These are phyloP conservation scores for Corrigiola litoralis DNA, from an alignment of 179 eudicot genomes.

Conservation along the genomic window DNA sequence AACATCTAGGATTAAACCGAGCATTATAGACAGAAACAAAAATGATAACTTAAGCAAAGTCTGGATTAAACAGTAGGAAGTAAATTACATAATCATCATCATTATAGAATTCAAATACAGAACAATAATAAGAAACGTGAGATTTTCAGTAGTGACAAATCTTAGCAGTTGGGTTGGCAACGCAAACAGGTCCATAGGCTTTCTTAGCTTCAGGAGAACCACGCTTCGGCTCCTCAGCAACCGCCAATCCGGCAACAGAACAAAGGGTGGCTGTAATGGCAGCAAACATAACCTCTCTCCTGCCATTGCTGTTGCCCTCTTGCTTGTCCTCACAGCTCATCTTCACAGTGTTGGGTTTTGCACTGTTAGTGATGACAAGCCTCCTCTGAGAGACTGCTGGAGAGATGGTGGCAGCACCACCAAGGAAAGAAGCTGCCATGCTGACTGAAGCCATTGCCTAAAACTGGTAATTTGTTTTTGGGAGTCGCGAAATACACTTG, in stretches of 20 bases:
- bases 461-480: neutral
- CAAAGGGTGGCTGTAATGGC: conserved; percentile 26
- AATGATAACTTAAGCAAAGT: neutral
- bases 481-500: neutral
- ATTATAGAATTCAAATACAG: neutral
- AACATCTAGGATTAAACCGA: neutral
- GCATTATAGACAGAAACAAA: neutral
- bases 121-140: neutral
- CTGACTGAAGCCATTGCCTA: conserved; percentile 24
- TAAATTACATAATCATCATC: conserved; percentile 4
- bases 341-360: conserved; percentile 21
- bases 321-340: conserved; percentile 23
- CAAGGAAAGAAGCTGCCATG: conserved; percentile 24
- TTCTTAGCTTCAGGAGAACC: conserved; percentile 29
- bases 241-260: conserved; percentile 22
- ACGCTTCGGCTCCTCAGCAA: conserved; percentile 29
- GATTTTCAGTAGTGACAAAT: conserved; percentile 20
- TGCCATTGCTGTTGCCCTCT: conserved; percentile 27
- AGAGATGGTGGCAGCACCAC: conserved; percentile 7
- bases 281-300: conserved; percentile 29
- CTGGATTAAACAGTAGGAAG: conserved; percentile 8
- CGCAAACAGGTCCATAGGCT: conserved; percentile 25
- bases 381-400: conserved; percentile 12
- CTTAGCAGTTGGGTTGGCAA: conserved; percentile 34
- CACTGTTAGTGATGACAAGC: conserved; percentile 25